Conservation (phyloP, 805 yeast genomes). For the Kregervanrija fluxuum region DNA sequence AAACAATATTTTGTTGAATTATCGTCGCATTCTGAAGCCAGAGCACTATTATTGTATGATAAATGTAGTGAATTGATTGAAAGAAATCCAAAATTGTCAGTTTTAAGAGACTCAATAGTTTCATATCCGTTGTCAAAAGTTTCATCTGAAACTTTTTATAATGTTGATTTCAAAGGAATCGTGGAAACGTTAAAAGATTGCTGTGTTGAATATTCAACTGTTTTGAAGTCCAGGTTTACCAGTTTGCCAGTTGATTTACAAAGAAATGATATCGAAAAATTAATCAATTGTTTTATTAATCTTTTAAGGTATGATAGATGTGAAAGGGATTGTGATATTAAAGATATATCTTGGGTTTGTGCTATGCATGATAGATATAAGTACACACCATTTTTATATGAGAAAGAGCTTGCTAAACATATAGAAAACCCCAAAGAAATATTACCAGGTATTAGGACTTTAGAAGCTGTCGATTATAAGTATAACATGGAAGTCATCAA, state of each 20-base stretch:
- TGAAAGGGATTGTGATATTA: background rate
- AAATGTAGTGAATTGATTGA: conserved; percentile 27
- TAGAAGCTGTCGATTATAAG: background rate
- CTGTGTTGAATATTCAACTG: background rate
- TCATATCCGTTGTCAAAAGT: conserved; percentile 32
- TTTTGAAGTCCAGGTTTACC: background rate
- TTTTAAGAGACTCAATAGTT: conserved; percentile 43
- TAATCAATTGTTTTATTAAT: conserved; percentile 6
- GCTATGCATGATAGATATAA: conserved; percentile 4
- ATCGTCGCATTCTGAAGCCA: conserved; percentile 13
- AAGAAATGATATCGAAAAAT: conserved; percentile 4
- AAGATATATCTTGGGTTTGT: background rate
- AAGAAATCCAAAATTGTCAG: conserved; percentile 42
- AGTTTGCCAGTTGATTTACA: conserved; percentile 4
- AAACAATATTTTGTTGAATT: conserved; percentile 1
- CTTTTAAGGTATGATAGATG: conserved; percentile 4
- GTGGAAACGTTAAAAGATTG: conserved; percentile 2
- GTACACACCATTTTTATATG: conserved; percentile 6
- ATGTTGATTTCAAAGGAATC: background rate
- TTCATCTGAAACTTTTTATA: background rate
- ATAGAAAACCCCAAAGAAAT: conserved; percentile 13
- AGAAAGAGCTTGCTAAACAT: conserved; percentile 14
- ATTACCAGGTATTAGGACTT: conserved; percentile 9
- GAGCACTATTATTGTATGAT: conserved; percentile 16
- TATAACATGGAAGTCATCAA: too few species aligned